Evolutionary conservation across 768 basidiomycete species (phyloP).

Genomic region (Lactarius vividus): DNA sequence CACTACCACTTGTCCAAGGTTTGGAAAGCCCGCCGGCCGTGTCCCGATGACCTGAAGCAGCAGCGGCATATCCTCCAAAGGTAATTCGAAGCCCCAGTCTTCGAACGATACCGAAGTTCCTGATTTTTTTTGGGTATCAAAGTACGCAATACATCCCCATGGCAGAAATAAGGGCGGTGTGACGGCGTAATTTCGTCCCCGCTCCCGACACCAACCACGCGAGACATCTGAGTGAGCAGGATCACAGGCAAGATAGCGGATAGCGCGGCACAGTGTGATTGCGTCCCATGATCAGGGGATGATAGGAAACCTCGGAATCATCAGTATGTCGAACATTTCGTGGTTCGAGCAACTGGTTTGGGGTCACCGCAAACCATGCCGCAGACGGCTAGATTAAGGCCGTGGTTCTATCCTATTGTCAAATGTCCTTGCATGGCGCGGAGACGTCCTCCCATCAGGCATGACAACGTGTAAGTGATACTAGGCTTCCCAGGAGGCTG

Average conservation of each 20-base stretch:
- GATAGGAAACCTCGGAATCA: constrained; percentile 77
- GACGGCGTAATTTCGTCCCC: constrained; percentile 65
- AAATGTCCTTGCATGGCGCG: constrained; percentile 88
- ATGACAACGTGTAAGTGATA: constrained; percentile 61
- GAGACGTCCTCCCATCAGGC: constrained; percentile 79
- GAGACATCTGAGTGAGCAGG: constrained; percentile 49
- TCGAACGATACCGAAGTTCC: constrained; percentile 79
- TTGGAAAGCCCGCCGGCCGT: constrained; percentile 48
- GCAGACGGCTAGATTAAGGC: constrained; percentile 88
- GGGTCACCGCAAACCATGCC: constrained; percentile 53
- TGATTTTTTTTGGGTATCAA: constrained; percentile 68
- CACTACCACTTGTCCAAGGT: constrained; percentile 68
- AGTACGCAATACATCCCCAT: constrained; percentile 71
- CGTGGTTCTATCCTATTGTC: constrained; percentile 13
- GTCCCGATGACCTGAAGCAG: constrained; percentile 44
- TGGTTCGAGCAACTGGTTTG: constrained; percentile 75
- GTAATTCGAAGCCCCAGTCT: constrained; percentile 56
- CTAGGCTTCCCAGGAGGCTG: constrained; percentile 57
- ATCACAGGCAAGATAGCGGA: constrained; percentile 71
- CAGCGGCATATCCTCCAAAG: constrained; percentile 68
- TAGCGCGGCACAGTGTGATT: constrained; percentile 80
- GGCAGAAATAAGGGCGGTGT: constrained; percentile 58
- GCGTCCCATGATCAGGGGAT: constrained; percentile 58
- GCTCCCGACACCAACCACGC: constrained; percentile 51
- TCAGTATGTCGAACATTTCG: constrained; percentile 95